Percentiles rank a stretch among this genome's conserved stretches.
Evolutionary conservation across 1,139 yeast species (phyloP).

Genomic region (Eremothecium coryli): DNA sequence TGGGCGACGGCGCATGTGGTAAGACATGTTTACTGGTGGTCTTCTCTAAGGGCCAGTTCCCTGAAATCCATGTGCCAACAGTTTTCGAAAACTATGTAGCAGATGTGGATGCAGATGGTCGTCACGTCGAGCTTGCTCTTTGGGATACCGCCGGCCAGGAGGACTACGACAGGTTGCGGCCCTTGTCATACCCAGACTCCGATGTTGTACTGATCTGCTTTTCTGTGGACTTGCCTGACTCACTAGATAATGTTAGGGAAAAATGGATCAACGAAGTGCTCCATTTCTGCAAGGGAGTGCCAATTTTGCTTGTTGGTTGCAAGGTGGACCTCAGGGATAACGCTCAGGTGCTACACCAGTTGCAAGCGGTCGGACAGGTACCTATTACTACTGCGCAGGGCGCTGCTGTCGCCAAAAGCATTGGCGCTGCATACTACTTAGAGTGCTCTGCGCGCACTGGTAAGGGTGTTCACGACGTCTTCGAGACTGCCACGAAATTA

Average conservation of each 20-base stretch:
- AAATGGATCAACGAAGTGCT: slow-evolving; percentile 92
- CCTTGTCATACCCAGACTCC: slow-evolving; percentile 87
- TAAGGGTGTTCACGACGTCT: slow-evolving; percentile 83
- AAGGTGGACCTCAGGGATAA: slow-evolving; percentile 85
- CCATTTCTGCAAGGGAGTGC: slow-evolving; percentile 93
- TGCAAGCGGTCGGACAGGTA: slow-evolving; percentile 63
- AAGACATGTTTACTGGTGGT: slow-evolving; percentile 76
- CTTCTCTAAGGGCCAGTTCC: slow-evolving; percentile 91
- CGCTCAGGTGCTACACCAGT: slow-evolving; percentile 62
- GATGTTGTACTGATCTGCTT: slow-evolving; percentile 88
- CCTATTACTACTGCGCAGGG: slow-evolving; percentile 78
- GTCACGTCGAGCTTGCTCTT: slow-evolving; percentile 85
- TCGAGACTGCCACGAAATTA: slow-evolving; percentile 81
- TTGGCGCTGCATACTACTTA: slow-evolving; percentile 77
- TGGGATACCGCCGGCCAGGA: slow-evolving; percentile 99
- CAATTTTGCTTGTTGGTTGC: slow-evolving; percentile 88
- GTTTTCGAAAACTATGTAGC: slow-evolving; percentile 93
- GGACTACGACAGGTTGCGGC: slow-evolving; percentile 92
- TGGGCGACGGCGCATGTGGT: slow-evolving; percentile 82
- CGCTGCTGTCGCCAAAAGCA: slow-evolving; percentile 73
- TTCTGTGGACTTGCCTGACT: slow-evolving; percentile 85
- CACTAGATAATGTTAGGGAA: slow-evolving; percentile 86
- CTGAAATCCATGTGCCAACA: slow-evolving; percentile 91
- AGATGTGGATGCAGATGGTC: slow-evolving; percentile 88
- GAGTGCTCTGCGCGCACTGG: slow-evolving; percentile 94